Base-by-base conservation (phyloP, 805 yeast species). In the Lachancea waltii region DNA sequence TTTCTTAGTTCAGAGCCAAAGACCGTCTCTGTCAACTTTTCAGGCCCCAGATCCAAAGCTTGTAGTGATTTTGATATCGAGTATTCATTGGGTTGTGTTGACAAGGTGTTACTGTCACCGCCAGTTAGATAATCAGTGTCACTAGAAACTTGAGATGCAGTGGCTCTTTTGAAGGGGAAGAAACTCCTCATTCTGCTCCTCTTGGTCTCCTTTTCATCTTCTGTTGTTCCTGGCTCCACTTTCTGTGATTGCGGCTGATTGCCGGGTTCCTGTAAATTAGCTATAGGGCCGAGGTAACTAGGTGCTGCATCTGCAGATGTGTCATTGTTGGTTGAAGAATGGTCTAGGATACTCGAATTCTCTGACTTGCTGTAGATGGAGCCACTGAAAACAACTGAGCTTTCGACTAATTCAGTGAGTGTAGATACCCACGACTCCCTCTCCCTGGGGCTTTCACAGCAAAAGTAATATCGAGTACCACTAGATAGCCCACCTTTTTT, bases 361-460 rank as follows among this genome's bases (percentile, higher is more conserved):
- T 32, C 38, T 24, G 33, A 36, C 17, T 32, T 22, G 32, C 20
- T 16, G 42, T 31, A 24, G 33, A 23, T 5, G 30, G 44, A 34
- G 35, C 43, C 24, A 26, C 44, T 23, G 18, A 30, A 27, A 9
- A 45, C 36, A 14, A 24, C 22, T 4, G 32, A 18, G 13, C 37
- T 37, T n/a, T 55, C 59, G 3, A 55, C 51, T 26, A 56, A 49
- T 30, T 61, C 64, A 22, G 69, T 57, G 11, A 72, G 48, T 0
- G 65, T 65, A 13, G 72, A 68, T 7, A 83, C 73, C 92, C 94
- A 84, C 7, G 64, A 64, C 50, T 81, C 89, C 40, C 90, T 70
- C 52, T 86, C 95, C 19, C 68, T 71, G 31, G 81, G 81, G 7
- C 81, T 77, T 55, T 87, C 95, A 2, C 92, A 81, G 58, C 94